Percentiles rank a stretch among this genome's conserved stretches.
Conservation (phyloP, 331 rosid species). For the Stylosanthes scabra region DNA sequence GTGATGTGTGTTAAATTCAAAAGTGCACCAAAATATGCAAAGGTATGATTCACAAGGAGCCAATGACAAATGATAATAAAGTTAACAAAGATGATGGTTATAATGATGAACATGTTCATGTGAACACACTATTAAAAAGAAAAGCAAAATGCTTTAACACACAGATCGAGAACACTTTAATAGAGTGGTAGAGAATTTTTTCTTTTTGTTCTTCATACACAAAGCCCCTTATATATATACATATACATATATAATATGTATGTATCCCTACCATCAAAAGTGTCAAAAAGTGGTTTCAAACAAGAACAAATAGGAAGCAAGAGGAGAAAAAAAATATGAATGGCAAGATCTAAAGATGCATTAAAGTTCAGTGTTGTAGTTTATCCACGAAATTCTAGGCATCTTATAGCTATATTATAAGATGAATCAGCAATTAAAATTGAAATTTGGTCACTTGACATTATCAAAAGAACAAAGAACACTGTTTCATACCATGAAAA, state of each 20-base stretch:
- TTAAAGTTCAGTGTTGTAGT: slow-evolving; percentile 35
- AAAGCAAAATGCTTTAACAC: slow-evolving; percentile 68
- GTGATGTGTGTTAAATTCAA: background rate
- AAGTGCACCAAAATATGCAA: slow-evolving; percentile 3
- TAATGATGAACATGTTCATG: slow-evolving; percentile 51
- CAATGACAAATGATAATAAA: slow-evolving; percentile 36
- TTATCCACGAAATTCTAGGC: slow-evolving; percentile 36
- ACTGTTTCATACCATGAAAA: background rate
- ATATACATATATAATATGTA: too few relatives aligned
- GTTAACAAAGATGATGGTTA: slow-evolving; percentile 37
- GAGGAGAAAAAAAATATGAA: slow-evolving; percentile 33
- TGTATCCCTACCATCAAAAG: slow-evolving; percentile 32
- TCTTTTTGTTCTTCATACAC: slow-evolving; percentile 48
- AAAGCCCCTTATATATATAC: background rate
- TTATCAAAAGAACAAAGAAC: too few relatives aligned
- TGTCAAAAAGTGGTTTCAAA: slow-evolving; percentile 39
- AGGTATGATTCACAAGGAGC: slow-evolving; percentile 23
- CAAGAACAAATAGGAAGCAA: slow-evolving; percentile 26
- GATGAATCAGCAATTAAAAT: slow-evolving; percentile 9
- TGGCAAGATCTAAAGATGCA: slow-evolving; percentile 48
- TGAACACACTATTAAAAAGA: slow-evolving; percentile 25
- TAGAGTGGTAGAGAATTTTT: slow-evolving; percentile 44
- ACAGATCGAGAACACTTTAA: slow-evolving; percentile 59
- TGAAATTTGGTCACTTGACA: background rate
- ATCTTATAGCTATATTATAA: background rate